Evolutionary conservation across 2,329 filamentous ascomycete genomes (phyloP), one percentile per base, ranked within the genome.

Genomic region (Ceratocystis cubensis): DNA sequence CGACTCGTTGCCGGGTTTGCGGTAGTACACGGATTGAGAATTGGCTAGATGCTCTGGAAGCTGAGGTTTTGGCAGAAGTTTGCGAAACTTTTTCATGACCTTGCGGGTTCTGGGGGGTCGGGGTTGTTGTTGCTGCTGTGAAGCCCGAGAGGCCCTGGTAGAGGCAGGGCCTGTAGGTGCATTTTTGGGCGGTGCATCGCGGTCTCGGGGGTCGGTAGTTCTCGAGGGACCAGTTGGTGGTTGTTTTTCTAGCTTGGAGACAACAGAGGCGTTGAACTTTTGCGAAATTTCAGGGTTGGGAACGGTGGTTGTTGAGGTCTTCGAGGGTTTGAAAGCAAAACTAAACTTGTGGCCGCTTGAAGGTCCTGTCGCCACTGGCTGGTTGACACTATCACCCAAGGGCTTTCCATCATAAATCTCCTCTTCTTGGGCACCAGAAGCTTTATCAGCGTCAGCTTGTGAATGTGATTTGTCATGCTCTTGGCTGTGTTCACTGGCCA

Each of bases 1-100:
- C 0, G 93, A 97, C 74, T 96, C 93, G 71, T 97, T 96, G n/a
- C 93, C 93, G 1, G 92, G 92, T 74, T 96, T 97, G 70, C 93
- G 83, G 77, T 88, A 96, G 75, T 95, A 97, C 2, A 97, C 91
- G 0, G 92, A 96, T 59, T 93, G 88, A 0, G 92, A 96, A 5
- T 81, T 79, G 10, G 85, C 84, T 71, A 93, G 84, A 41, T 96
- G 89, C 28, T 85, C 78, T 0, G 87, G 78, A 1, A 97, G 77
- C 4, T 80, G 82, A 1, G 90, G 91, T 64, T 86, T 85, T 61
- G 85, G 80, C 73, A 91, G 94, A 13, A 84, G 77, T 37, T 88
- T 84, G 73, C 82, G 89, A 75, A 88, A 81, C 2, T 84, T 84
- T 75, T 83, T 87, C 73, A 83, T 88, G 45, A 88, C 82, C 73